These are phyloP conservation scores for Pyricularia grisea DNA, from an alignment of 2,329 filamentous ascomycete genomes.

Conservation along the genomic window DNA sequence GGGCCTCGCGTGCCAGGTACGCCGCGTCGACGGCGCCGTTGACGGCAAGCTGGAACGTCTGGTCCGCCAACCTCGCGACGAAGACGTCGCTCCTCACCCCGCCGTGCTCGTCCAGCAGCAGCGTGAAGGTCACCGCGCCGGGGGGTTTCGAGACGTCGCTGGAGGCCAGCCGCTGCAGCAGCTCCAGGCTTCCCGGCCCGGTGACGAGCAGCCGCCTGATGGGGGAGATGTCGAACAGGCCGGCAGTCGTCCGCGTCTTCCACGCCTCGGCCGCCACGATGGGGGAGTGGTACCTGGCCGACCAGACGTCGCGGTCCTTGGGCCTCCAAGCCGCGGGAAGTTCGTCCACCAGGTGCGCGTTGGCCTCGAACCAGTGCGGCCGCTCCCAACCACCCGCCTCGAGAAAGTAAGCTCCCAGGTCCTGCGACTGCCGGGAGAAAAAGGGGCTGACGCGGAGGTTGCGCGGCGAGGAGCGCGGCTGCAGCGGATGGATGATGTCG, in stretches of 20 bases:
- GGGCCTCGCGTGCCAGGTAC: constrained; percentile 44
- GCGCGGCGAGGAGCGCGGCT: constrained; percentile 46
- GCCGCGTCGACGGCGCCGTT: constrained; percentile 45
- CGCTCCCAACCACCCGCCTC: constrained; percentile 53
- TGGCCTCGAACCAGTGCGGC: constrained; percentile 52
- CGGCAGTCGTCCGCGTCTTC: constrained; percentile 54
- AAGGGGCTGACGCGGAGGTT: constrained; percentile 52
- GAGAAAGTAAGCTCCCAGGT: constrained; percentile 48
- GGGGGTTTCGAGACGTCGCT: constrained; percentile 34
- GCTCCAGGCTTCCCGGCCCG: constrained; percentile 44
- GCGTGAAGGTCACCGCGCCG: constrained; percentile 44
- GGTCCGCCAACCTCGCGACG: constrained; percentile 38
- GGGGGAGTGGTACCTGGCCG: constrained; percentile 44
- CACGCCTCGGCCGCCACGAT: constrained; percentile 52
- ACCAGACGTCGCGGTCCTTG: constrained; percentile 48
- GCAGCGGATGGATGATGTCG: constrained; percentile 53
- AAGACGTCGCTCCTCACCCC: constrained; percentile 49
- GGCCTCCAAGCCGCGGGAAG: constrained; percentile 46
- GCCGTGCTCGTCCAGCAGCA: constrained; percentile 43
- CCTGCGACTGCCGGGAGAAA: constrained; percentile 38
- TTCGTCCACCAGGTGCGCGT: constrained; percentile 37
- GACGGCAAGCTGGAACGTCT: constrained; percentile 44
- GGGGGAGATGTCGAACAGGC: constrained; percentile 54
- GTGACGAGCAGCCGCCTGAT: constrained; percentile 47
- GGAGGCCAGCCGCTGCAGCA: constrained; percentile 45